phyloP scores from a whole-genome alignment of 2,329 filamentous ascomycete species.

The Claviceps citrina region DNA sequence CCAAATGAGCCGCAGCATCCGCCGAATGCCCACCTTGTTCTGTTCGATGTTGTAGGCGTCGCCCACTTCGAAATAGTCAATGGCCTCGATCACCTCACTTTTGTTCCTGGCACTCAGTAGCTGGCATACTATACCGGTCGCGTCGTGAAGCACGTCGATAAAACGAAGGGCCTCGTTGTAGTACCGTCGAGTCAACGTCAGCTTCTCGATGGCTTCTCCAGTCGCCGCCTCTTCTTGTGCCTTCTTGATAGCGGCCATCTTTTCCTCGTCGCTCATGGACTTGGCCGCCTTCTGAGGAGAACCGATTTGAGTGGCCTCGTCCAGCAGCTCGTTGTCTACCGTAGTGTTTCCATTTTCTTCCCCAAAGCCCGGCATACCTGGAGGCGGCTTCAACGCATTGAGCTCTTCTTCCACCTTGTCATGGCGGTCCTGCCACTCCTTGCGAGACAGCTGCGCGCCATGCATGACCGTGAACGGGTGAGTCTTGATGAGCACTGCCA shows the following conservation, averaged over 20 bases:
- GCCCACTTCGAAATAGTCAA: constrained; percentile 93
- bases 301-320: constrained; percentile 74
- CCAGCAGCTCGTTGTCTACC: constrained; percentile 63
- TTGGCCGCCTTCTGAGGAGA: constrained; percentile 50
- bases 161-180: constrained; percentile 89
- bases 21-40: constrained; percentile 78
- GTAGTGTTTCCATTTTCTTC: constrained; percentile 51
- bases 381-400: constrained; percentile 65
- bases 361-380: constrained; percentile 45
- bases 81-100: constrained; percentile 95
- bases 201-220: constrained; percentile 71
- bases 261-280: constrained; percentile 66
- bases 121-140: constrained; percentile 68
- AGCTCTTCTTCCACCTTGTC: constrained; percentile 74
- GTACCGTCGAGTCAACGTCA: constrained; percentile 78
- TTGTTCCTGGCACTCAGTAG: constrained; percentile 91
- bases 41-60: constrained; percentile 95
- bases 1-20: constrained; percentile 96
- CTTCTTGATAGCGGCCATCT: constrained; percentile 57
- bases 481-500: constrained; percentile 76
- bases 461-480: constrained; percentile 91
- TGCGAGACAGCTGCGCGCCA: constrained; percentile 67
- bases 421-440: constrained; percentile 72
- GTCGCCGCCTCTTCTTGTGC: constrained; percentile 77
- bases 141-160: constrained; percentile 76